Base-by-base conservation (phyloP, 805 yeast species). In the Monosporozyma yasuniensis region DNA sequence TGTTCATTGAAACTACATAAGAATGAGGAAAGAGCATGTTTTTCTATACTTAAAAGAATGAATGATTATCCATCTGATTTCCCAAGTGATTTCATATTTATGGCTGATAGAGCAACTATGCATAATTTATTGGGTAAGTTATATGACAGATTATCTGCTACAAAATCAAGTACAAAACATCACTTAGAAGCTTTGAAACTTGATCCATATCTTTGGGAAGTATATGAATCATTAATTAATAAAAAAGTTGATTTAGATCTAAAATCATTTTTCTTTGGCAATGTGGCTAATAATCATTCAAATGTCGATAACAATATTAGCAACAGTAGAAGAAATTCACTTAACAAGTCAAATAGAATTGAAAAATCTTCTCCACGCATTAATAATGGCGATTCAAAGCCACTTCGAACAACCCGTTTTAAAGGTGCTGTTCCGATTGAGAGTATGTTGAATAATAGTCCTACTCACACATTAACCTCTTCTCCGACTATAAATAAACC, bases 131-230 rank as follows among this genome's bases (percentile, higher is more conserved):
- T 87, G 54, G 98, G 95, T 0, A 83, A 81, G 53, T 70, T 90
- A 43, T 81, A 82, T 58, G 66, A 68, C 18, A 72, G 74, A 7
- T 66, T 73, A 7, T 86, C 84, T 22, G 87, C 84, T 60, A 61
- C 71, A 4, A 77, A 80, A 55, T 80, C 82, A 50, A 81, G 93
- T 50, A 75, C 84, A 0, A 67, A 83, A 45, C 77, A 80, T 58
- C 86, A 83, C 62, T 75, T 87, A 0, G 79, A 76, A 55, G 87
- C 91, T 0, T 72, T 88, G 50, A 79, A 80, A 52, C 67, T 74
- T 54, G 86, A 93, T 61, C 96, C 95, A 16, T 87, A 73, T 61
- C 74, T 88, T 39, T 88, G 93, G 78, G 96, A 88, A 61, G 88
- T 96, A 0, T 81, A 87, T 54, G 87, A 83, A 55, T 82, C 83